Evolutionary conservation across 495 filamentous ascomycete species (phyloP), one percentile per base, ranked within the genome.

Genomic region (Aspergillus sparsus): DNA sequence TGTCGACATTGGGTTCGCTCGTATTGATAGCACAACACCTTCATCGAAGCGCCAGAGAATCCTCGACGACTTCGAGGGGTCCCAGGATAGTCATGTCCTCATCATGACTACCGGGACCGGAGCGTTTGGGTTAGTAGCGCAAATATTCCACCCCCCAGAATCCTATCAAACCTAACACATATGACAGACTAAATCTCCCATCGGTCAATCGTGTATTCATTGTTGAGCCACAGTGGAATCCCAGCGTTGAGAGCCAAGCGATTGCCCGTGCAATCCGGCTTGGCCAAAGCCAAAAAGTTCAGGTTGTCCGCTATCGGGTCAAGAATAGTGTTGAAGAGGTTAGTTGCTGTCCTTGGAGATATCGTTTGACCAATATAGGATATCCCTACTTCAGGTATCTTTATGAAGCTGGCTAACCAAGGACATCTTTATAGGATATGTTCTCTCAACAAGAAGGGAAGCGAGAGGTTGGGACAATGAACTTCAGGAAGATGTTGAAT

Each of bases 151-250:
- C 8, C 1, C 9, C 1, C 37, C 1, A 41, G 2, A 41, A 41
- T 41, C 4, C 9, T 10, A 41, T 9, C 37, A 10, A 10, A 41
- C 37, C 37, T 41, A 41, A 27, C 21, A 27, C 21, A 27, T 27
- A 13, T 6, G 0, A 4, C 41, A 83, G 80, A 10, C 53, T 84
- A 2, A 83, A 81, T 53, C 72, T 85, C 33, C 75, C 78, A 2
- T 63, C 70, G 0, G 81, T 80, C 0, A 79, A 72, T 47, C 70
- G 66, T 15, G 74, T 85, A 3, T 72, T 77, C 60, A 70, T 84
- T 15, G 63, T 84, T 8, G 81, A 85, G 45, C 82, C 76, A 7
- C 78, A 84, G 59, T 85, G 81, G 82, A 83, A 84, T 44, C 82
- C 82, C 0, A 73, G 71, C 33, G 72, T 83, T 1, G 82, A 85